These are phyloP conservation scores for Jamesozyma piceae DNA, from an alignment of 805 yeast genomes.

Conservation along the genomic window DNA sequence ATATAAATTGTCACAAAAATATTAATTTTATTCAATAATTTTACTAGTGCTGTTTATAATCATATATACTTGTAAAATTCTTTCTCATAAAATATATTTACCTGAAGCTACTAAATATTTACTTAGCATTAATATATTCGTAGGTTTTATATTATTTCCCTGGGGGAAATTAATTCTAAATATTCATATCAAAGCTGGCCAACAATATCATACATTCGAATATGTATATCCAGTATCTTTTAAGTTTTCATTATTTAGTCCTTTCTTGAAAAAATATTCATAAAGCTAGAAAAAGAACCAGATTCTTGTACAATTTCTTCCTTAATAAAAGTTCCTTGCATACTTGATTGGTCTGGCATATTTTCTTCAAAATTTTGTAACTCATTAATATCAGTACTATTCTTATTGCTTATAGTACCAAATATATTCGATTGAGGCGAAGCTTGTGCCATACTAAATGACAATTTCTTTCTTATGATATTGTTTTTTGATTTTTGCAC, in stretches of 20 bases:
- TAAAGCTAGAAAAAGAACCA: conserved; percentile 4
- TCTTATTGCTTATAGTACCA: not conserved
- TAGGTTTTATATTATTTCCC: too few relatives aligned
- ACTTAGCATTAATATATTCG: too few relatives aligned
- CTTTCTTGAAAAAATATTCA: not conserved
- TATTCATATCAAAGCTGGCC: too few relatives aligned
- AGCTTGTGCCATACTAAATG: conserved; percentile 19
- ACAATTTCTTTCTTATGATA: conserved; percentile 18
- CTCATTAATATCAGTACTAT: not conserved
- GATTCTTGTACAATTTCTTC: not conserved
- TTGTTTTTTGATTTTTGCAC: conserved; percentile 8
- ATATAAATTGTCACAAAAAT: too few relatives aligned
- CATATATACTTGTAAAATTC: too few relatives aligned
- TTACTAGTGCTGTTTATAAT: too few relatives aligned
- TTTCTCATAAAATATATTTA: too few relatives aligned
- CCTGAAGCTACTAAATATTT: not conserved
- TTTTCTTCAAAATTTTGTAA: not conserved
- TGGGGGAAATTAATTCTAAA: too few relatives aligned
- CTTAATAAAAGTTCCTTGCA: not conserved
- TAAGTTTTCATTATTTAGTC: not conserved
- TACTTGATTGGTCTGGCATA: not conserved
- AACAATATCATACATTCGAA: too few relatives aligned
- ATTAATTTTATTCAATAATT: too few relatives aligned
- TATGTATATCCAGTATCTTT: too few relatives aligned
- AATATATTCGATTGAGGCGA: not conserved